phyloP scores from a whole-genome alignment of 2,329 filamentous ascomycete species.

The Apiospora hydei region DNA sequence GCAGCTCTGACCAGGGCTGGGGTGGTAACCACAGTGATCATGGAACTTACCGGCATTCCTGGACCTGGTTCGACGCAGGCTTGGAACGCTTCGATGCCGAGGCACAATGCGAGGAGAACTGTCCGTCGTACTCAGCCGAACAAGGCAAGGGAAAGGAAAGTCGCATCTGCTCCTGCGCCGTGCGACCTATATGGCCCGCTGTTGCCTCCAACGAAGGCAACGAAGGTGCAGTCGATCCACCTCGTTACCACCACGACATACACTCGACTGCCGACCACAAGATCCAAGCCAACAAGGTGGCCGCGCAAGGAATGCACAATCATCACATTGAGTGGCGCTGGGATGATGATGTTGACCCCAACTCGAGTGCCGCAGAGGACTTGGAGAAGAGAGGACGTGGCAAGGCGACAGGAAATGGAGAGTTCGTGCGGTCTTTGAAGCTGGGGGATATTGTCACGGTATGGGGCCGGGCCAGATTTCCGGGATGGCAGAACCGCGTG shows the following conservation, averaged over 20 bases:
- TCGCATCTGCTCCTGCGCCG: conserved; percentile 36
- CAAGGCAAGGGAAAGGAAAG: not conserved
- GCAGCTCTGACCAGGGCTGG: conserved; percentile 67
- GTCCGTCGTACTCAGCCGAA: conserved; percentile 27
- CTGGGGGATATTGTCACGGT: conserved; percentile 68
- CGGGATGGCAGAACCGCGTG: conserved; percentile 60
- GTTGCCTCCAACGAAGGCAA: conserved; percentile 28
- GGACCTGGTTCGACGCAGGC: conserved; percentile 70
- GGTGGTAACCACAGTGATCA: conserved; percentile 42
- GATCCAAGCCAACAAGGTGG: conserved; percentile 57
- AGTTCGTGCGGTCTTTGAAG: conserved; percentile 62
- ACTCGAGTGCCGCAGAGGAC: conserved; percentile 48
- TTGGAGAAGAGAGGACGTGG: conserved; percentile 57
- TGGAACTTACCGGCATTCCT: conserved; percentile 56
- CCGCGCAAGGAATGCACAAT: conserved; percentile 42
- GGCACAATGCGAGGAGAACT: conserved; percentile 34
- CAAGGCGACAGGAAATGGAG: conserved; percentile 56
- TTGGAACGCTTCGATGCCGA: conserved; percentile 60
- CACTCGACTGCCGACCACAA: conserved; percentile 45
- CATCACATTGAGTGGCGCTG: conserved; percentile 63
- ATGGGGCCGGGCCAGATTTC: conserved; percentile 66
- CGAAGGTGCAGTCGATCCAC: conserved; percentile 14
- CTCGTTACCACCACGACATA: conserved; percentile 48
- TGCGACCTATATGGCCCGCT: conserved; percentile 41
- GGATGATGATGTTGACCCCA: conserved; percentile 54